Percentiles rank a stretch among this genome's conserved stretches.
Evolutionary conservation across 2,329 filamentous ascomycete genomes (phyloP).

Genomic region (Boeremia lycopersici): DNA sequence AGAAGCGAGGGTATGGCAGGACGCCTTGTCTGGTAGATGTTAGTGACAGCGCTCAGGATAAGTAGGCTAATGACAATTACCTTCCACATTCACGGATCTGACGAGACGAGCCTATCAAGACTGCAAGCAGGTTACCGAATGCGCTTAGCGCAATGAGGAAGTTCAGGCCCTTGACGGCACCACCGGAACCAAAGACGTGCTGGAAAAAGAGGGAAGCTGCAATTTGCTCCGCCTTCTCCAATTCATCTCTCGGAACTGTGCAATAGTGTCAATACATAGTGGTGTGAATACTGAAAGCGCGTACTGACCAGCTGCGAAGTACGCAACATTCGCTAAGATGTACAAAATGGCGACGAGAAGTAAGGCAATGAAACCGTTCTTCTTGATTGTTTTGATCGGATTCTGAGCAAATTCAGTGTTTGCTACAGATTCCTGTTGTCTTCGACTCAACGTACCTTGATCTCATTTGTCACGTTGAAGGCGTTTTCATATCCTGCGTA

Average conservation of each 20-base stretch:
- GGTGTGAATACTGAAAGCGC: background rate
- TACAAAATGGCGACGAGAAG: conserved; percentile 60
- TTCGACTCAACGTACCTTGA: conserved; percentile 45
- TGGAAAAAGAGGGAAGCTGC: conserved; percentile 64
- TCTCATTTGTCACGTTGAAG: conserved; percentile 67
- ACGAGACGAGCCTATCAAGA: conserved; percentile 61
- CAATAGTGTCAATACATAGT: background rate
- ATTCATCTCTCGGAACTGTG: conserved; percentile 57
- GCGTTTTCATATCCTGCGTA: conserved; percentile 65
- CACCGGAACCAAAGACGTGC: conserved; percentile 59
- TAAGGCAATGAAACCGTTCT: conserved; percentile 54
- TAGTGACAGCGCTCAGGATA: background rate
- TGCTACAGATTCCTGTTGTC: too few relatives aligned
- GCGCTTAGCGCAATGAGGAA: conserved; percentile 63
- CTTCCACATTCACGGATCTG: conserved; percentile 65
- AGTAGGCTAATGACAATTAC: background rate
- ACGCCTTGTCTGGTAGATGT: conserved; percentile 58
- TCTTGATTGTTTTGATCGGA: conserved; percentile 61
- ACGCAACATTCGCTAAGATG: conserved; percentile 65
- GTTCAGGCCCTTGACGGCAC: conserved; percentile 60
- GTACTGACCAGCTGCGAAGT: conserved; percentile 59
- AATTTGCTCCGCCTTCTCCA: conserved; percentile 57
- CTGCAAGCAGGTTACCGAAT: conserved; percentile 64
- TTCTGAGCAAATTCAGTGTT: conserved; percentile 39
- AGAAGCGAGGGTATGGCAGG: conserved; percentile 64